These are phyloP conservation scores for Petunia secreta DNA, from an alignment of 257 asterid species.

Conservation along the genomic window DNA sequence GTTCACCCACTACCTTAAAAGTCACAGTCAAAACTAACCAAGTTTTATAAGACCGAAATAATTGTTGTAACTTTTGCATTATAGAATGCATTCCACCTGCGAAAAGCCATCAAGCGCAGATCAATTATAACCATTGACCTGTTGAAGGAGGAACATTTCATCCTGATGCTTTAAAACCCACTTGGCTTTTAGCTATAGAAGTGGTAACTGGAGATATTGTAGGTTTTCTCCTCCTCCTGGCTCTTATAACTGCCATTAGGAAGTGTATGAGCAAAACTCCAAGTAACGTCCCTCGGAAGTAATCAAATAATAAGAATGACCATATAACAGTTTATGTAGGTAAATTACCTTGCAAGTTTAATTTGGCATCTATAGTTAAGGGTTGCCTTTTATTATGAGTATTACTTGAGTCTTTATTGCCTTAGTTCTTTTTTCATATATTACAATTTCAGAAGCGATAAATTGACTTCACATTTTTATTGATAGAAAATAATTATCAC, in stretches of 20 bases:
- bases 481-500: background rate
- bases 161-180: conserved; percentile 55
- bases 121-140: conserved; percentile 47
- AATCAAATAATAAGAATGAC: conserved; percentile 70
- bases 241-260: conserved; percentile 53
- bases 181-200: conserved; percentile 77
- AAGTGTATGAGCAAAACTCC: conserved; percentile 70
- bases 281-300: conserved; percentile 81
- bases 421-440: too few species aligned
- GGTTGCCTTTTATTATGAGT: too few species aligned
- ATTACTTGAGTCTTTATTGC: too few species aligned
- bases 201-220: conserved; percentile 69
- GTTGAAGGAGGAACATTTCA: conserved; percentile 45
- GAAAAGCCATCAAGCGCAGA: conserved; percentile 44
- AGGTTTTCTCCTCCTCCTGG: conserved; percentile 57
- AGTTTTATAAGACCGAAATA: background rate
- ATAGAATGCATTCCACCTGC: conserved; percentile 45
- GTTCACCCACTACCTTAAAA: background rate
- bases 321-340: conserved; percentile 33
- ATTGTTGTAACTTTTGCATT: conserved; percentile 23
- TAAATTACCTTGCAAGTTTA: too few species aligned
- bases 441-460: background rate
- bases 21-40: background rate
- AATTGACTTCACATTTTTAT: background rate
- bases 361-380: too few species aligned